Evolutionary conservation across 352 stramenopile species (phyloP).

Genomic region (Globisporangium heterothallicum): DNA sequence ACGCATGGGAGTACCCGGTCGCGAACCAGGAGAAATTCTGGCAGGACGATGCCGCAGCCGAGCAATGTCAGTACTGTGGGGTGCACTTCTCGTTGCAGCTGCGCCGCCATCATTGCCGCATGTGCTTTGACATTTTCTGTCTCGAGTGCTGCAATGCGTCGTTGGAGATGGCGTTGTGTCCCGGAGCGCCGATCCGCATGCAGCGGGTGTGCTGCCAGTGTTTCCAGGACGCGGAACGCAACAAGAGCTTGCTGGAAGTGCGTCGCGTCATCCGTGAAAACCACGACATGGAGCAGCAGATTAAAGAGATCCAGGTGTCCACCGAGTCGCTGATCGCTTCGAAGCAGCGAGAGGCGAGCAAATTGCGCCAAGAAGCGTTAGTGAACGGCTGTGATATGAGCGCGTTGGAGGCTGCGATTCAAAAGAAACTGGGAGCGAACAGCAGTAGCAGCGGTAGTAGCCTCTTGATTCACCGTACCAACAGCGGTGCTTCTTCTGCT

Average conservation of each 20-base stretch:
- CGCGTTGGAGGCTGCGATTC: constrained; percentile 42
- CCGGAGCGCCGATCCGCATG: constrained; percentile 41
- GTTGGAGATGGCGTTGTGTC: constrained; percentile 56
- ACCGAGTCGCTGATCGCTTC: constrained; percentile 27
- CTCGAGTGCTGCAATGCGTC: constrained; percentile 34
- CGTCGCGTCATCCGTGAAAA: constrained; percentile 53
- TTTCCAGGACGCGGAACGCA: constrained; percentile 42
- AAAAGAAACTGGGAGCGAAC: constrained; percentile 27
- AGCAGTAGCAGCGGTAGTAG: neutral
- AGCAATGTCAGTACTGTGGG: constrained; percentile 44
- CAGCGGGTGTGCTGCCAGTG: constrained; percentile 59
- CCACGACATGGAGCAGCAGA: constrained; percentile 48
- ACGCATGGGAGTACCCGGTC: constrained; percentile 41
- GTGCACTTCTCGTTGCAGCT: constrained; percentile 31
- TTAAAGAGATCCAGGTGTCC: constrained; percentile 32
- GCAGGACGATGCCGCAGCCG: constrained; percentile 39
- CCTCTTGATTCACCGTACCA: neutral
- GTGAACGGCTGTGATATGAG: constrained; percentile 41
- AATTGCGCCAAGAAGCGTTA: constrained; percentile 34
- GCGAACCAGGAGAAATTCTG: constrained; percentile 51
- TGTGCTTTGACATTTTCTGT: constrained; percentile 75
- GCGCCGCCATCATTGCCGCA: constrained; percentile 64
- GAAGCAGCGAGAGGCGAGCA: constrained; percentile 36
- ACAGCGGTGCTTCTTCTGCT: constrained; percentile 6
- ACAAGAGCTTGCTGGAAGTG: constrained; percentile 42